These are phyloP conservation scores for Geosiphon pyriformis DNA, from an alignment of 192 early-diverging fungal species.

Conservation along the genomic window DNA sequence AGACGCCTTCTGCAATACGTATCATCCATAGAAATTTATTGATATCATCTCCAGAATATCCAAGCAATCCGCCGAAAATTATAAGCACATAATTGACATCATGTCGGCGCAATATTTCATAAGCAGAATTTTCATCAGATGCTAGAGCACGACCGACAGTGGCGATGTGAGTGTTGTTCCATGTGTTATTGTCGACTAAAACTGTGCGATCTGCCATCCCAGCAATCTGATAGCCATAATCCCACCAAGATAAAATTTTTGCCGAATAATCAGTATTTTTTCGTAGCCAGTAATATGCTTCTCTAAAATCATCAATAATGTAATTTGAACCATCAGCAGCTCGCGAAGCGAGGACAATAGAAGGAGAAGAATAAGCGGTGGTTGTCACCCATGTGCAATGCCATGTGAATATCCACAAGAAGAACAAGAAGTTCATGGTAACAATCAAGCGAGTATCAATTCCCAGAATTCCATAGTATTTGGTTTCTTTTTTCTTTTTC, in stretches of 20 bases:
- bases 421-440: conserved; percentile 60
- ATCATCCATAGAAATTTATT: conserved; percentile 99
- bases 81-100: conserved; percentile 98
- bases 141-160: conserved; percentile 93
- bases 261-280: conserved; percentile 91
- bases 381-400: conserved; percentile 99
- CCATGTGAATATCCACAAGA: conserved; percentile 81
- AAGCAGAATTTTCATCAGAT: conserved; percentile 85
- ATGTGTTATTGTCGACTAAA: conserved; percentile 99
- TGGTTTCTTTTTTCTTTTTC: conserved; percentile 33
- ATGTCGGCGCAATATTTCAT: conserved; percentile 81
- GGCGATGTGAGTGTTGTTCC: conserved; percentile 99
- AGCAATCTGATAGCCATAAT: conserved; percentile 99
- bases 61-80: conserved; percentile 93
- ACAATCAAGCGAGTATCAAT: conserved; percentile 54
- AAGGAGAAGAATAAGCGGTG: conserved; percentile 96
- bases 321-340: conserved; percentile 81
- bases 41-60: conserved; percentile 99
- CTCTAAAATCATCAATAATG: conserved; percentile 99
- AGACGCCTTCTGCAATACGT: conserved; percentile 96
- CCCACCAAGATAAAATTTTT: conserved; percentile 99
- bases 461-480: conserved; percentile 39
- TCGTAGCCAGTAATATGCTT: conserved; percentile 99
- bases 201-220: conserved; percentile 97
- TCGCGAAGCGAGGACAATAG: conserved; percentile 91